Base-by-base conservation (phyloP, 331 rosid species). In the Pyracantha coccinea region DNA sequence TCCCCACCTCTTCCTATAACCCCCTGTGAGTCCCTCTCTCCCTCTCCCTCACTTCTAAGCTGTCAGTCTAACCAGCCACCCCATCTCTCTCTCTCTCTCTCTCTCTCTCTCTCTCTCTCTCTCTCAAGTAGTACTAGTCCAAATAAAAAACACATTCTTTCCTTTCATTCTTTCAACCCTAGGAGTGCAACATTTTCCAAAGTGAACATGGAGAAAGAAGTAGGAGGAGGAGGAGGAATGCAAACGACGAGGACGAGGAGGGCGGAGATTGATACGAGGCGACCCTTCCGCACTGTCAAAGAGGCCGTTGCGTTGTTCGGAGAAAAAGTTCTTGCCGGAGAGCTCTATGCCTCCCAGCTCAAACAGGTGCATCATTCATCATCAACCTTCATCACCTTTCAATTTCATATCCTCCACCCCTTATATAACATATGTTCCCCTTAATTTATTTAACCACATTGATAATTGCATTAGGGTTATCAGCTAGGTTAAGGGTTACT, bases 251-350 rank as follows among this genome's bases (percentile, higher is more conserved):
- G 27, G 76, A 64, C 20, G 27, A 84, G 82, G 76, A 88, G 89
- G 66, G 90, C 91, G 9, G 97, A 90, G 89, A 90, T 92, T 50
- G 97, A 92, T 55, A 92, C 96, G 3, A 83, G 93, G 24, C 83
- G 85, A 1, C 95, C 96, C 2, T 93, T 87, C 81, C 82, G 92
- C 14, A 91, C 97, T 0, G 98, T 93, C 76, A 91, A 86, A 72
- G 98, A 93, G 79, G 98, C 98, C 8, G 98, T 93, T 53, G 69
- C 89, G 0, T 66, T 93, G 78, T 93, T 91, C 35, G 98, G 98
- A 5, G 92, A 88, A 59, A 83, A 87, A 68, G 91, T 93, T 78
- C 75, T 93, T 2, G 97, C 93, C 2, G 92, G 88, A 2, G 93
- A 91, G 76, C 73, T 93, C 41, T 88, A 91, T 69, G 80, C 90